Percentiles rank a stretch among this genome's conserved stretches.
These are phyloP conservation scores for Anthracocystis setariae DNA, from an alignment of 1,284 basidiomycete genomes.

Conservation along the genomic window DNA sequence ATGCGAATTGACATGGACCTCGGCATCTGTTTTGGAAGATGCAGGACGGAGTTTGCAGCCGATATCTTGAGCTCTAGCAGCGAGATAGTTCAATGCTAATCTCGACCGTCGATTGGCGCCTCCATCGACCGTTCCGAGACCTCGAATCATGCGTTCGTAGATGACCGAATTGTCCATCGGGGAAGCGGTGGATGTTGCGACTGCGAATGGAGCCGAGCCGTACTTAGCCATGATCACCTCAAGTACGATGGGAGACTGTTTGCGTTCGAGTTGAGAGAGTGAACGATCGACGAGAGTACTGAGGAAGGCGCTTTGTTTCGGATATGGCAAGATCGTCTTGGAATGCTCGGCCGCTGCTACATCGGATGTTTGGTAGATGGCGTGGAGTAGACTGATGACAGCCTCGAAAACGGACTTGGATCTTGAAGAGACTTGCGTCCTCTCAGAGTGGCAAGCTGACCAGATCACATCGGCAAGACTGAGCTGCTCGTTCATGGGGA, in stretches of 20 bases:
- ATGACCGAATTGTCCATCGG: constrained; percentile 15
- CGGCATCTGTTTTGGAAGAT: constrained; percentile 2
- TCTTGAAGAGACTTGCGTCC: constrained; percentile 35
- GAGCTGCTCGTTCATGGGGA: constrained; percentile 35
- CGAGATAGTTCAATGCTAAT: constrained; percentile 32
- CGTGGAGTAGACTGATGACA: constrained; percentile 19
- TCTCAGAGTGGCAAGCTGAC: constrained; percentile 44
- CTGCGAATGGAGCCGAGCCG: constrained; percentile 38
- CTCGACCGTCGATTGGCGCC: constrained; percentile 38
- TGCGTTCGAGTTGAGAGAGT: constrained; percentile 37
- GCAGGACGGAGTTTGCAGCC: constrained; percentile 17
- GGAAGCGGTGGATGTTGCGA: constrained; percentile 10
- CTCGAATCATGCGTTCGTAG: constrained; percentile 48
- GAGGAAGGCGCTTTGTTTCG: constrained; percentile 24
- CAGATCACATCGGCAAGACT: constrained; percentile 40
- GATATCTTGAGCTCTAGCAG: constrained; percentile 27
- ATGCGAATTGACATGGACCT: not conserved
- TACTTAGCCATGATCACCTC: constrained; percentile 42
- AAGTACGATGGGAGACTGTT: constrained; percentile 44
- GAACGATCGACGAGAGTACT: constrained; percentile 30
- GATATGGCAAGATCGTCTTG: constrained; percentile 15
- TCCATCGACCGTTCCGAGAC: constrained; percentile 43
- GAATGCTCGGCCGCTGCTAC: not conserved
- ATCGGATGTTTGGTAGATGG: constrained; percentile 9
- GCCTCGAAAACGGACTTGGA: constrained; percentile 40